Evolutionary conservation across 768 basidiomycete species (phyloP).

Genomic region (Auriscalpium vulgare): DNA sequence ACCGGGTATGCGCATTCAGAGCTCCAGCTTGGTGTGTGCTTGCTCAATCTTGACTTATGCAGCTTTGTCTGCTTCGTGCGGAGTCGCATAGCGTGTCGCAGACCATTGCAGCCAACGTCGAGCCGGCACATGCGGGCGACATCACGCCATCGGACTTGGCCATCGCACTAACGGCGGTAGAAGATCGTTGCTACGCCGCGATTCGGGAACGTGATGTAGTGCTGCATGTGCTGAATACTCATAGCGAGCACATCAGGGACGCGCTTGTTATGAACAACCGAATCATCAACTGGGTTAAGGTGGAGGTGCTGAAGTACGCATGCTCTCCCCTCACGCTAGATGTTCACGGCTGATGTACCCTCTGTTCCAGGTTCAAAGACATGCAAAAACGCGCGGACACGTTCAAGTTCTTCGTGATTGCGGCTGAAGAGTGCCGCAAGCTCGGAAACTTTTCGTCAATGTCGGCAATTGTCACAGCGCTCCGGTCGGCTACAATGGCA

Average conservation of each 20-base stretch:
- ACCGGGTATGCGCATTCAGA: constrained; percentile 2
- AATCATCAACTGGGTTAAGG: constrained; percentile 20
- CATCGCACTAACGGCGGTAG: constrained; percentile 34
- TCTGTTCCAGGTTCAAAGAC: constrained; percentile 22
- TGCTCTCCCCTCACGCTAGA: too few species aligned
- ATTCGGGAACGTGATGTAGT: constrained; percentile 37
- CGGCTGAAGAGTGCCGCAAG: constrained; percentile 36
- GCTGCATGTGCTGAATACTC: constrained; percentile 26
- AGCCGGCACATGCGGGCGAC: constrained; percentile 20
- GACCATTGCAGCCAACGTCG: neutral
- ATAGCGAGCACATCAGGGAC: constrained; percentile 26
- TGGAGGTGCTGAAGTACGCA: constrained; percentile 10
- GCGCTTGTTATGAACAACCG: constrained; percentile 30
- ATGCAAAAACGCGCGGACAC: constrained; percentile 30
- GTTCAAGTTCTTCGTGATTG: constrained; percentile 37
- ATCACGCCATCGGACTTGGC: constrained; percentile 34
- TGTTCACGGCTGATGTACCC: constrained; percentile 17
- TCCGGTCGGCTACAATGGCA: constrained; percentile 32
- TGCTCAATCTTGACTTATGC: too few species aligned
- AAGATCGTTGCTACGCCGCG: constrained; percentile 32
- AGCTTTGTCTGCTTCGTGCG: too few species aligned
- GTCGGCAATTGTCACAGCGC: constrained; percentile 34
- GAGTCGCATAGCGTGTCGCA: too few species aligned
- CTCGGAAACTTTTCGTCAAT: constrained; percentile 37
- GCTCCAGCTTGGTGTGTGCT: too few species aligned